Evolutionary conservation across 192 early-diverging fungal genomes (phyloP).

Genomic region (Coemansia sp.): DNA sequence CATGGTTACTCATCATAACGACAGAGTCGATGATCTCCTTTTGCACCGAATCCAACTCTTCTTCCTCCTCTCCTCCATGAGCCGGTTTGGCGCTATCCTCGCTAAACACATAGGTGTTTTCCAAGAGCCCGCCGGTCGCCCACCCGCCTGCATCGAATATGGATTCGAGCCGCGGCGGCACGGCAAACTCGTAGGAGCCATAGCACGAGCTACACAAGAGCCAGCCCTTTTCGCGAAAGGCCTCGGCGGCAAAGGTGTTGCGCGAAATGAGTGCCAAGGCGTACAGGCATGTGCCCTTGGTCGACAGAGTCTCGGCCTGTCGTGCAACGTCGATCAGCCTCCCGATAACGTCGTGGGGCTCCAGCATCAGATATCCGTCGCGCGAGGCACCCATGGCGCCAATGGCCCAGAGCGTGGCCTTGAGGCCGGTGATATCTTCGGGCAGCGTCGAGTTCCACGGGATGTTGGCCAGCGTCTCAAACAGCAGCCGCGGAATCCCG

Average conservation of each 20-base stretch:
- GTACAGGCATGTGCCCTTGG: conserved; percentile 52
- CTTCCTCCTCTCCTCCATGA: too few species aligned
- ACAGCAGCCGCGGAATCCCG: conserved; percentile 46
- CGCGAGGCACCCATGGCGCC: conserved; percentile 51
- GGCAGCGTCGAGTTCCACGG: conserved; percentile 44
- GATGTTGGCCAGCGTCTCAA: conserved; percentile 55
- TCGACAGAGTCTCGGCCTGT: conserved; percentile 33
- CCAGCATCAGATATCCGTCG: conserved; percentile 48
- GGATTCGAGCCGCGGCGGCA: conserved; percentile 37
- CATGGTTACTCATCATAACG: conserved; percentile 48
- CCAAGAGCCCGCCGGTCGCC: conserved; percentile 30
- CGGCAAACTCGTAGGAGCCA: conserved; percentile 53
- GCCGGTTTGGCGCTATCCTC: conserved; percentile 9
- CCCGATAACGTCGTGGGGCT: conserved; percentile 32
- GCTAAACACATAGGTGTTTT: conserved; percentile 40
- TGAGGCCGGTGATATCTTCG: conserved; percentile 37
- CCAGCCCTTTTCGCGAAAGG: conserved; percentile 50
- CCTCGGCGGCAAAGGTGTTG: conserved; percentile 50
- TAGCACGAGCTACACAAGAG: conserved; percentile 47
- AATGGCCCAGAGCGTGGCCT: conserved; percentile 58
- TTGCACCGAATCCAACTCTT: conserved; percentile 54
- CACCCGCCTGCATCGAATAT: conserved; percentile 42
- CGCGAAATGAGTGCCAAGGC: conserved; percentile 49
- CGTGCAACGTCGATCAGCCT: conserved; percentile 32
- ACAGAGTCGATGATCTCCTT: conserved; percentile 51